These are phyloP conservation scores for Euphorbia lathyris DNA, from an alignment of 345 rosid species.

Conservation along the genomic window DNA sequence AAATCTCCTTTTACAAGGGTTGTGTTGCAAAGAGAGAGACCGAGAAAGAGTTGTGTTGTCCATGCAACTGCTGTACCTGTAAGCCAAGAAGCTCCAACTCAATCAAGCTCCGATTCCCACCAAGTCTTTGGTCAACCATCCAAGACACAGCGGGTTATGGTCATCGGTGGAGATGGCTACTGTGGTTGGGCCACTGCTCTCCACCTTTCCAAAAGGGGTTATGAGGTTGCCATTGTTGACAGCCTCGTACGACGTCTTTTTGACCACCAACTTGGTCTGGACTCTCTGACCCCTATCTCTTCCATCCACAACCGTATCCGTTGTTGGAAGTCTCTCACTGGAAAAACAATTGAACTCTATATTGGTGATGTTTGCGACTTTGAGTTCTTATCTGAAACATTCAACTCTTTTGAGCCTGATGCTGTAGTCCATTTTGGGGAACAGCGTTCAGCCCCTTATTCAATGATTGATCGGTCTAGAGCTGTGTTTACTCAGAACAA, in stretches of 20 bases:
- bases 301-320: conserved; percentile 79
- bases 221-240: conserved; percentile 79
- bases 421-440: conserved; percentile 94
- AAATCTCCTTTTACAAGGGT: conserved; percentile 32
- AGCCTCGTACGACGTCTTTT: conserved; percentile 83
- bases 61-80: conserved; percentile 46
- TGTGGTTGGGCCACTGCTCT: conserved; percentile 99
- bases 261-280: conserved; percentile 91
- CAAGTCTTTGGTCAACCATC: conserved; percentile 36
- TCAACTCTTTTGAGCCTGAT: conserved; percentile 86
- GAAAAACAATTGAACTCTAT: conserved; percentile 71
- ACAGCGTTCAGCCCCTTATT: conserved; percentile 94
- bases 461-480: conserved; percentile 93
- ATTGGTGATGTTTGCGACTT: conserved; percentile 94
- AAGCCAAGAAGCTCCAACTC: conserved; percentile 53
- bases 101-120: conserved; percentile 34
- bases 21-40: conserved; percentile 30
- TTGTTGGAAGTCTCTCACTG: conserved; percentile 86
- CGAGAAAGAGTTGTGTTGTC: conserved; percentile 27
- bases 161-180: conserved; percentile 97
- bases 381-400: conserved; percentile 77
- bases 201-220: conserved; percentile 78
- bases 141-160: conserved; percentile 71
- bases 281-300: conserved; percentile 79
- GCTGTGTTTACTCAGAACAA: conserved; percentile 90